phyloP scores from a whole-genome alignment of 179 eudicot genomes.

The Gypsophila paniculata region DNA sequence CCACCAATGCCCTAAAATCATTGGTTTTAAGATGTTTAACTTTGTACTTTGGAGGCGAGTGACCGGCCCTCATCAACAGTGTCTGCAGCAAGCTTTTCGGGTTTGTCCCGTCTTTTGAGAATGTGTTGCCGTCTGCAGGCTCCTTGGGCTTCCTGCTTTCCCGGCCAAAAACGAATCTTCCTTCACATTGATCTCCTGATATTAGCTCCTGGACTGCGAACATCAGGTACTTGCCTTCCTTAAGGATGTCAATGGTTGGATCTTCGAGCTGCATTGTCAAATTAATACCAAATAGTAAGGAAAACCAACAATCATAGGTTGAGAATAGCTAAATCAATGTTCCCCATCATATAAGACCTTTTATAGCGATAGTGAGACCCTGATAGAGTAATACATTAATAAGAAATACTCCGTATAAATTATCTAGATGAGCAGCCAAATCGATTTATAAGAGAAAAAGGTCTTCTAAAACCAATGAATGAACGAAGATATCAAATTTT shows the following conservation, averaged over 20 bases:
- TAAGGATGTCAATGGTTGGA: constrained; percentile 69
- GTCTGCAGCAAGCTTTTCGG: constrained; percentile 96
- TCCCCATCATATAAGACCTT: neutral
- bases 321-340: neutral
- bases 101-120: constrained; percentile 81
- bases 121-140: constrained; percentile 38
- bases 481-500: neutral
- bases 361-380: neutral
- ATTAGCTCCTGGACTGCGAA: constrained; percentile 86
- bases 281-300: neutral
- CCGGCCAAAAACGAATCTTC: constrained; percentile 90
- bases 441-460: neutral
- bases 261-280: constrained; percentile 63
- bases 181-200: constrained; percentile 87
- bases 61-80: constrained; percentile 97
- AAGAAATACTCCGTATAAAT: too few species aligned
- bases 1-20: constrained; percentile 89
- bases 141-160: constrained; percentile 63
- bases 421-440: too few species aligned
- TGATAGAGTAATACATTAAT: too few species aligned
- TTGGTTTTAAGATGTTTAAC: constrained; percentile 88
- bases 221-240: constrained; percentile 87
- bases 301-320: neutral
- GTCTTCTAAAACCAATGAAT: neutral
- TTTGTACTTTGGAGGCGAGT: constrained; percentile 94